Base-by-base conservation (phyloP, 2,329 filamentous ascomycete genomes). In the Didymella segeticola region DNA sequence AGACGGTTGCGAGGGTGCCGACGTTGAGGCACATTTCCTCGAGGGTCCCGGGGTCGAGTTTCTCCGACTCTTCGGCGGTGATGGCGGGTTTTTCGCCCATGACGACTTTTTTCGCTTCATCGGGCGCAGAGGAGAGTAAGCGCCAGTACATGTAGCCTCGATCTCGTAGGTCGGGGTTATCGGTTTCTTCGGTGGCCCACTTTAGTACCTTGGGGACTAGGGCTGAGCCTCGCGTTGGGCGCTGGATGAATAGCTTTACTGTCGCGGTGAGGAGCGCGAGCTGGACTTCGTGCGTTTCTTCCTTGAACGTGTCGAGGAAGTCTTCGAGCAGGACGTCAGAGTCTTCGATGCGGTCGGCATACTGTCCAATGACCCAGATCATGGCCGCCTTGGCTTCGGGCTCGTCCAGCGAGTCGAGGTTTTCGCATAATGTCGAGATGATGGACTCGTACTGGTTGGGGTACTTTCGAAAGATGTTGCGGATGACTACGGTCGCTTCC, bases 111-210 rank as follows among this genome's bases (percentile, higher is more conserved):
- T 90, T 95, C 2, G 95, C 95, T 0, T 89, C 86, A 43, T 88
- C 87, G 64, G 96, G 93, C 72, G 97, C 93, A 0, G 92, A 96
- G 1, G 92, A 96, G 1, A 99, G 83, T 12, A 99, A 83, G 4
- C 95, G 90, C 95, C 95, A 99, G 80, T 99, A 99, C 93, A 99
- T 98, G 80, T 97, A 99, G 0, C 95, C 95, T 66, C 95, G 83
- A 74, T 99, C 95, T 60, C 95, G 88, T 23, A 99, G 85, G 75
- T 99, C 95, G 0, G 95, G 95, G 75, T 99, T 97, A 71, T 99
- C 95, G n/a, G 93, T 98, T 74, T 98, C 95, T 74, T 98, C 95
- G 0, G 95, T 99, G 4, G 95, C 96, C 93, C 95, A 98, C 76
- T 98, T 98, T 43, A 99, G 81, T 2, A 98, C 93, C 68, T 92